Percentiles rank a stretch among this genome's conserved stretches.
phyloP scores from a whole-genome alignment of 164 flowering plant genomes.

The Magnolia sinica region DNA sequence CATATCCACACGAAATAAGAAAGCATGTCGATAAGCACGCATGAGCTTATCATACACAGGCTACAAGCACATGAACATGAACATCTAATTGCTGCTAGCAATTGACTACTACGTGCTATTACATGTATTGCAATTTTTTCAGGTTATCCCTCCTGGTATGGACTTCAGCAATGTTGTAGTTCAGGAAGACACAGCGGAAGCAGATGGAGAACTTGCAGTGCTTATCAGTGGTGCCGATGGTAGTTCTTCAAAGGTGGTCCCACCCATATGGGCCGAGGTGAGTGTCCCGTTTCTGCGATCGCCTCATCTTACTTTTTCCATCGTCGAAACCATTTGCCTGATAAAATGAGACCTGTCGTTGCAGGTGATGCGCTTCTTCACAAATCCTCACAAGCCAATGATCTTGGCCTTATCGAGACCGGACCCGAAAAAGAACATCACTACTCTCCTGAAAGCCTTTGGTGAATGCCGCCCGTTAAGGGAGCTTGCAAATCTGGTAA shows the following conservation, averaged over 20 bases:
- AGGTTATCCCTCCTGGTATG: conserved; percentile 99
- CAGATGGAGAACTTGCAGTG: conserved; percentile 69
- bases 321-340: not conserved
- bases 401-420: conserved; percentile 91
- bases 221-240: conserved; percentile 50
- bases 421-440: conserved; percentile 89
- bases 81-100: not conserved
- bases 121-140: conserved; percentile 10
- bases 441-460: conserved; percentile 87
- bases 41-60: too few species aligned
- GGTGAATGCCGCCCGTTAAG: conserved; percentile 85
- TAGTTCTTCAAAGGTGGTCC: conserved; percentile 68
- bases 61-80: too few species aligned
- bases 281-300: conserved; percentile 14
- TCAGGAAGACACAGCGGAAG: conserved; percentile 67
- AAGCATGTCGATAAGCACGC: too few species aligned
- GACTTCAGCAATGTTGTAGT: conserved; percentile 77
- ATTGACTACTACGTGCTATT: not conserved
- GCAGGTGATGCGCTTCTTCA: conserved; percentile 84
- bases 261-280: conserved; percentile 87
- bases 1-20: too few species aligned
- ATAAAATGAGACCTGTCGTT: not conserved
- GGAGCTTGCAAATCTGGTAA: conserved; percentile 93
- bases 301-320: not conserved
- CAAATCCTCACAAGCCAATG: conserved; percentile 95